phyloP scores from a whole-genome alignment of 768 basidiomycete genomes.

The Termitomyces sp. region DNA sequence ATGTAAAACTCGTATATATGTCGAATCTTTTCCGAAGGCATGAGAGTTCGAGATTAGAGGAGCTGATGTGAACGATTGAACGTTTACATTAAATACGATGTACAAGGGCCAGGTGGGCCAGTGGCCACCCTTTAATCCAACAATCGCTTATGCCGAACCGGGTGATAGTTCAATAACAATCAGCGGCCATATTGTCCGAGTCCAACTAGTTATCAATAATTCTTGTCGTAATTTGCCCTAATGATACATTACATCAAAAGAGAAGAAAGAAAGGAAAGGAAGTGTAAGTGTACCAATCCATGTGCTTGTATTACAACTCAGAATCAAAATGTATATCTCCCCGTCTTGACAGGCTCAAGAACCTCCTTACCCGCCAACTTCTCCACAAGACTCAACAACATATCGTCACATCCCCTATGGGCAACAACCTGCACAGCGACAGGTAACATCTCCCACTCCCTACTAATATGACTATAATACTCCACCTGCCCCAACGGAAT shows the following conservation, averaged over 20 bases:
- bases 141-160: too few relatives aligned
- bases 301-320: neutral
- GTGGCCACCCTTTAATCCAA: too few relatives aligned
- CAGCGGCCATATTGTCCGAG: too few relatives aligned
- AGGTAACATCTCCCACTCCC: conserved; percentile 27
- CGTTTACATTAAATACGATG: too few relatives aligned
- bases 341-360: conserved; percentile 18
- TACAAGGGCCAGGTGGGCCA: too few relatives aligned
- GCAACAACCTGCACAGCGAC: conserved; percentile 31
- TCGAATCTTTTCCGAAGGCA: neutral
- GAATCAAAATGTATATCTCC: conserved; percentile 16
- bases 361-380: conserved; percentile 21
- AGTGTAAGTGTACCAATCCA: neutral
- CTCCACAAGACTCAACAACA: conserved; percentile 26
- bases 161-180: too few relatives aligned
- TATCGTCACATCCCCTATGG: conserved; percentile 27
- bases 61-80: too few relatives aligned
- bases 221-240: neutral
- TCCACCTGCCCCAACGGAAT: conserved; percentile 29
- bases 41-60: neutral
- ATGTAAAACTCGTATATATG: neutral
- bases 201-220: too few relatives aligned
- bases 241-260: neutral
- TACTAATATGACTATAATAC: conserved; percentile 28
- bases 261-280: neutral